Conservation (phyloP, 768 basidiomycete genomes). For the Dioszegia hungarica region DNA sequence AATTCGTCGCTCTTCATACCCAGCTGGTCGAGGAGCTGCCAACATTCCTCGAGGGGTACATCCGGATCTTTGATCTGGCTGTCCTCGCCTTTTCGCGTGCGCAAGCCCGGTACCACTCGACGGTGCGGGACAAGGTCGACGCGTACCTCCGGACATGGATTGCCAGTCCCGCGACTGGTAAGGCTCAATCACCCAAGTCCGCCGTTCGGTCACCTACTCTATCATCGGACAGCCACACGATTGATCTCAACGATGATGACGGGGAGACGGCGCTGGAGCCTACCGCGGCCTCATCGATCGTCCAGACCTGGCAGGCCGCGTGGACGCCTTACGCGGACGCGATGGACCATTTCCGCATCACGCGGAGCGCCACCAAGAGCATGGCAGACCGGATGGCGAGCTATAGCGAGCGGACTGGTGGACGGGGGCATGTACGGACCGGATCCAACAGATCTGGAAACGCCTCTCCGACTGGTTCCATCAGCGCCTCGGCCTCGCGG, state of each 20-base stretch:
- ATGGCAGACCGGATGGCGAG: conserved; percentile 21
- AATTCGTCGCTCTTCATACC: conserved; percentile 47
- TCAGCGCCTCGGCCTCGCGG: background rate
- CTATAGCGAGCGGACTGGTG: conserved; percentile 20
- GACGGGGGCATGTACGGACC: background rate
- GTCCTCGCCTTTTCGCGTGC: conserved; percentile 30
- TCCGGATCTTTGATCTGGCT: conserved; percentile 41
- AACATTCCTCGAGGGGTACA: conserved; percentile 42
- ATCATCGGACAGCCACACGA: background rate
- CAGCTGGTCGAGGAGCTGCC: conserved; percentile 49
- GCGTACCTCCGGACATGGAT: conserved; percentile 32
- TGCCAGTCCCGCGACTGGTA: background rate
- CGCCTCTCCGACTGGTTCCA: background rate
- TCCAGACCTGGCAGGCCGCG: conserved; percentile 30
- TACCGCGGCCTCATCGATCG: conserved; percentile 16
- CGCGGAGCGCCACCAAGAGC: conserved; percentile 8
- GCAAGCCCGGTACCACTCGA: conserved; percentile 35
- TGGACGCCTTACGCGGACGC: conserved; percentile 40
- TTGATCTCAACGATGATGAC: conserved; percentile 3
- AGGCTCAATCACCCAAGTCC: background rate
- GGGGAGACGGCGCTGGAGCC: background rate
- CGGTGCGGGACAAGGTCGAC: conserved; percentile 18
- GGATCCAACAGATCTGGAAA: background rate
- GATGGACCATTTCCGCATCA: conserved; percentile 36
- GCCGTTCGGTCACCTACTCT: background rate